Conservation (phyloP, 805 yeast genomes). For the Wickerhamomyces silvicola region DNA sequence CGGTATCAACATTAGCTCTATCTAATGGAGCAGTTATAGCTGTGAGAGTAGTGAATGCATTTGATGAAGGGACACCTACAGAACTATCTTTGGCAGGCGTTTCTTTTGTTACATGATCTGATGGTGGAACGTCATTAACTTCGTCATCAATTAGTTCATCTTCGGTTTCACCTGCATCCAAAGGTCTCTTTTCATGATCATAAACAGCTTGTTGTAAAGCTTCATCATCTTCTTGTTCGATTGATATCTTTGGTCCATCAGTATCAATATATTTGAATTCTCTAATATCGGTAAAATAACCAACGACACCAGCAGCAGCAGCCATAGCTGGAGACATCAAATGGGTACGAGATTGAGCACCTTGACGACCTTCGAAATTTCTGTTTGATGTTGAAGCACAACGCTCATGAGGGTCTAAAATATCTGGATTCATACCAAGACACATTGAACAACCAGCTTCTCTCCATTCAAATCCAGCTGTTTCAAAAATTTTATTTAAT, state of each 20-base stretch:
- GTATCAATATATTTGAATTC: conserved; percentile 60
- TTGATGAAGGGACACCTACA: conserved; percentile 51
- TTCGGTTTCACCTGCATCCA: conserved; percentile 46
- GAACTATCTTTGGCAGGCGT: conserved; percentile 27
- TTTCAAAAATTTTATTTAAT: conserved; percentile 79
- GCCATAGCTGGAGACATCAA: conserved; percentile 99
- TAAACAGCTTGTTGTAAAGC: conserved; percentile 64
- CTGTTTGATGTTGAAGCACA: conserved; percentile 99
- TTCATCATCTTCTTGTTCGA: conserved; percentile 42
- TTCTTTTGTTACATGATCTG: conserved; percentile 34
- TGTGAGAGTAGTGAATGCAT: conserved; percentile 64
- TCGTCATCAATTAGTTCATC: conserved; percentile 46
- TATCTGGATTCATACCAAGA: conserved; percentile 98
- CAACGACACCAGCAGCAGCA: conserved; percentile 94
- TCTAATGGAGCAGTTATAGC: conserved; percentile 93
- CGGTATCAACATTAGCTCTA: conserved; percentile 95
- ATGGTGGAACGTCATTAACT: conserved; percentile 57
- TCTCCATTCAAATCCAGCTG: conserved; percentile 97
- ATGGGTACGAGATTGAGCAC: conserved; percentile 92
- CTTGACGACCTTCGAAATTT: conserved; percentile 99
- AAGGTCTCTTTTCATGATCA: conserved; percentile 60
- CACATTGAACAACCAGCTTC: conserved; percentile 99
- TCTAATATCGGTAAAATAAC: conserved; percentile 88
- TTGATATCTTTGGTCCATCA: conserved; percentile 50
- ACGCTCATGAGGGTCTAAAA: conserved; percentile 88